phyloP scores from a whole-genome alignment of 306 rosid genomes.

The Sicyos baderoa region DNA sequence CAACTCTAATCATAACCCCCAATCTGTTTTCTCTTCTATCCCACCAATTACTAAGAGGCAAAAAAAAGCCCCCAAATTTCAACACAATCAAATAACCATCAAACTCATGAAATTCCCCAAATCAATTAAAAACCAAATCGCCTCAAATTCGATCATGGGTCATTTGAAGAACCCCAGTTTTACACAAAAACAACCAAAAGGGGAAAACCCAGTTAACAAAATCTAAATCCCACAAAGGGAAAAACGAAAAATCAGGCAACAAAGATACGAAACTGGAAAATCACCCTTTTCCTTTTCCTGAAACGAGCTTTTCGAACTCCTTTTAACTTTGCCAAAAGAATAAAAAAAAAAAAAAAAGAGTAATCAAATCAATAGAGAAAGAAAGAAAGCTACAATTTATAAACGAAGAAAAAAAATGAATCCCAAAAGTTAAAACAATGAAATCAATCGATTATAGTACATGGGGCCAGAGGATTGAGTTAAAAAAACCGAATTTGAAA shows the following conservation, averaged over 20 bases:
- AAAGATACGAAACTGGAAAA: background rate
- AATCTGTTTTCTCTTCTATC: slow-evolving; percentile 27
- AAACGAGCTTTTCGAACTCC: background rate
- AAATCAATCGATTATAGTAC: slow-evolving; percentile 17
- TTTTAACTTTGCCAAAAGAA: slow-evolving; percentile 1
- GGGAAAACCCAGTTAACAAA: slow-evolving; percentile 22
- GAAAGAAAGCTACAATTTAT: background rate
- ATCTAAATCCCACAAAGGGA: slow-evolving; percentile 24
- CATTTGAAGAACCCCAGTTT: slow-evolving; percentile 17
- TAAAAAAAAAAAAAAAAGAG: background rate
- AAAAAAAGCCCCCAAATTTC: slow-evolving; percentile 26
- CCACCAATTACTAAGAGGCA: slow-evolving; percentile 22
- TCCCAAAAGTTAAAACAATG: slow-evolving; percentile 17
- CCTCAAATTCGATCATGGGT: slow-evolving; percentile 16
- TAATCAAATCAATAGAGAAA: background rate
- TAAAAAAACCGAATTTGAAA: slow-evolving; percentile 11
- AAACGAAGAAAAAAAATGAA: background rate
- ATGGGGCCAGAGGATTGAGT: background rate
- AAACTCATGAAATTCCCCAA: slow-evolving; percentile 22
- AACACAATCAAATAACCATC: slow-evolving; percentile 30
- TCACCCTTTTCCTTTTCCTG: background rate
- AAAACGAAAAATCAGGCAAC: background rate
- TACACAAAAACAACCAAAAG: slow-evolving; percentile 4
- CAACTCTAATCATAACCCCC: slow-evolving; percentile 63
- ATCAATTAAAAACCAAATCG: slow-evolving; percentile 15